Conservation (phyloP, 2,329 filamentous ascomycete genomes). For the Ceratocystis colombiana region DNA sequence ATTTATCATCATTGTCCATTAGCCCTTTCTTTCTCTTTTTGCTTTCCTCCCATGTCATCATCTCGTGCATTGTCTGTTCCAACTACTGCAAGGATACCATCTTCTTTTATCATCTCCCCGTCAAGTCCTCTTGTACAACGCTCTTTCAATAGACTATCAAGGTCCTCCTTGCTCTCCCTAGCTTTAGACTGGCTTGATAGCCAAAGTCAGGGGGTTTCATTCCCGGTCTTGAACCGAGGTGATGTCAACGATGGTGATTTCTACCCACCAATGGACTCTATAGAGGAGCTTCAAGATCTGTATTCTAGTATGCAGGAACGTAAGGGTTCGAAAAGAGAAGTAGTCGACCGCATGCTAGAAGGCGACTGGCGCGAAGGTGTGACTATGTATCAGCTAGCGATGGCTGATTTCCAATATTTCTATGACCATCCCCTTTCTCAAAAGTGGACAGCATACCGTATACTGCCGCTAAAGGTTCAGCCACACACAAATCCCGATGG, state of each 20-base stretch:
- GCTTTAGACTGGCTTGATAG: constrained; percentile 69
- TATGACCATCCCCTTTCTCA: constrained; percentile 55
- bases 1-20: background rate
- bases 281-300: constrained; percentile 55
- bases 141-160: constrained; percentile 58
- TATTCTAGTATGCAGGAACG: constrained; percentile 51
- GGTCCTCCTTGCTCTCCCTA: constrained; percentile 60
- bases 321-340: constrained; percentile 53
- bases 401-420: constrained; percentile 57
- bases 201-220: constrained; percentile 48
- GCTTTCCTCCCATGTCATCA: constrained; percentile 1
- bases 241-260: constrained; percentile 50
- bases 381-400: constrained; percentile 56
- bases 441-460: constrained; percentile 54
- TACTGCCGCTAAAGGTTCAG: constrained; percentile 43
- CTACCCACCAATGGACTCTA: constrained; percentile 56
- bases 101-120: constrained; percentile 57
- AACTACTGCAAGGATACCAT: constrained; percentile 60
- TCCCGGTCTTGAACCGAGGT: constrained; percentile 37
- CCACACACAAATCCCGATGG: constrained; percentile 27
- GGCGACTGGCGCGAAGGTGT: constrained; percentile 60
- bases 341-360: constrained; percentile 53
- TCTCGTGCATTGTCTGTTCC: constrained; percentile 48
- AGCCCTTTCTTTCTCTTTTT: background rate
- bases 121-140: constrained; percentile 55